phyloP scores from a whole-genome alignment of 2,329 filamentous ascomycete genomes.

The Diaporthe citrichinensis region DNA sequence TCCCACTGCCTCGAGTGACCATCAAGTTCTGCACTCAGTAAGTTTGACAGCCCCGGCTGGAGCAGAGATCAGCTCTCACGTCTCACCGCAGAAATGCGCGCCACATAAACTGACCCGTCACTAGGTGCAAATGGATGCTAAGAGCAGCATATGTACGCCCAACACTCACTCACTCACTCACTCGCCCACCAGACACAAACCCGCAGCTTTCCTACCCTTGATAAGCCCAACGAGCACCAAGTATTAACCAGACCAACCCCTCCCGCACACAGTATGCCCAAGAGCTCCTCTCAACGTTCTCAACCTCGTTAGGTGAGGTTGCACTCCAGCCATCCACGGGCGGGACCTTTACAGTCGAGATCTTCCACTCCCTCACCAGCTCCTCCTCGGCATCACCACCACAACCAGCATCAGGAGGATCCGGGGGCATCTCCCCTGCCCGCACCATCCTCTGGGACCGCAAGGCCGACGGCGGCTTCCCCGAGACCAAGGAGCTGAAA shows the following conservation, averaged over 20 bases:
- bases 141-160: conserved; percentile 82
- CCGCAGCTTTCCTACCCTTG: neutral
- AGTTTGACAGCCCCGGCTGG: neutral
- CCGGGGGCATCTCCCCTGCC: conserved; percentile 47
- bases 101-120: neutral
- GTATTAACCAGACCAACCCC: neutral
- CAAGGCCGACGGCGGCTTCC: conserved; percentile 89
- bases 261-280: conserved; percentile 80
- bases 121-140: conserved; percentile 91
- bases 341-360: conserved; percentile 83
- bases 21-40: conserved; percentile 87
- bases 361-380: conserved; percentile 58
- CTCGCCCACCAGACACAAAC: neutral
- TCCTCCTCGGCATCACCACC: conserved; percentile 43
- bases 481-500: conserved; percentile 93
- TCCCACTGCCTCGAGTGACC: conserved; percentile 78
- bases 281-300: conserved; percentile 95
- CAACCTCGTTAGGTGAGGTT: conserved; percentile 85
- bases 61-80: no score
- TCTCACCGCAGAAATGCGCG: neutral
- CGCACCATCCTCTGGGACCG: conserved; percentile 85
- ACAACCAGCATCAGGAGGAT: neutral
- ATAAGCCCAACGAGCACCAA: neutral
- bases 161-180: conserved; percentile 47
- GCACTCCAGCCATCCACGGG: conserved; percentile 88